Evolutionary conservation across 257 asterid genomes (phyloP), one percentile per base, ranked within the genome.

Genomic region (Penstemon newberryi): DNA sequence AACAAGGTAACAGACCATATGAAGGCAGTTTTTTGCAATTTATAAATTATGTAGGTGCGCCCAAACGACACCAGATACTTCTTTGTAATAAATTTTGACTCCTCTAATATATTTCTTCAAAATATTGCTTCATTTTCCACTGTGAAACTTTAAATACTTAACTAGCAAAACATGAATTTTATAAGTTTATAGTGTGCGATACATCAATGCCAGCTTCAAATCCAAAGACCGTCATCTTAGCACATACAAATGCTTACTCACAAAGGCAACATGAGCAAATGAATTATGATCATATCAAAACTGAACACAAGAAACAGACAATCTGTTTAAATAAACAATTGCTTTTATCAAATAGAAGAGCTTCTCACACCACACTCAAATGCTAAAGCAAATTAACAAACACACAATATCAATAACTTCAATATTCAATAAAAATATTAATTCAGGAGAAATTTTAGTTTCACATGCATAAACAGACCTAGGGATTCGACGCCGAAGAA

Each of bases 401-500:
- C 49, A 47, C 15, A 5, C 5, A 9, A 56, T 7, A 60, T 43
- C 46, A 56, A 15, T 0, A 39, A 68, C 25, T 37, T 50, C 2
- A 65, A 47, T 53, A 59, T 47, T 59, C 46, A 49, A 53, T 55
- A 56, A 56, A 36, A 52, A 49, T 41, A 38, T 38, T 66, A 49
- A 52, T 43, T 57, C 53, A 18, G 60, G 10, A n/a, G 62, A 50
- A 73, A 9, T 60, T 69, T 9, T 4, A 43, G 15, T 18, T 18
- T 43, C 13, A 69, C n/a, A 25, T 61, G 56, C 42, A 37, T 38
- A 9, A 5, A 66, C 81, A 40, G 15, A 84, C 93, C 88, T 83
- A 86, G 91, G 92, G 81, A 81, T 83, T 62, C 68, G 70, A 74
- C 70, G 69, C 51, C 70, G 63, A 70, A 37, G 46, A 75, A 66